Evolutionary conservation across 352 stramenopile genomes (phyloP).

Genomic region (Pythium sp.): DNA sequence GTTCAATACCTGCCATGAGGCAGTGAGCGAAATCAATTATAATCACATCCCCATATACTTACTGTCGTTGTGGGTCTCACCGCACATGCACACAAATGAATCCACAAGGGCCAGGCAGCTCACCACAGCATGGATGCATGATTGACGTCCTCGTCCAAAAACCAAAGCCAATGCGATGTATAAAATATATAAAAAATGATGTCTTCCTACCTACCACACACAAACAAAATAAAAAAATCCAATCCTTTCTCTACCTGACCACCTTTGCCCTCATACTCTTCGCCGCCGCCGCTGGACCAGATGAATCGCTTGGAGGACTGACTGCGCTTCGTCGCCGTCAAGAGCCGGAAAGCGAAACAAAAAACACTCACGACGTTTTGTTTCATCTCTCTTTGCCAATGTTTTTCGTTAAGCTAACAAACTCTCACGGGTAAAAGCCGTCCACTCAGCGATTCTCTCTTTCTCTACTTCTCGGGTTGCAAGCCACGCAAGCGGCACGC

Average conservation of each 20-base stretch:
- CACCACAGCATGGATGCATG: background rate
- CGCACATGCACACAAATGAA: background rate
- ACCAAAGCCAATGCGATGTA: background rate
- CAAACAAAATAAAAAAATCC: background rate
- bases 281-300: background rate
- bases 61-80: too few species aligned
- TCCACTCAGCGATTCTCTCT: constrained; percentile 48
- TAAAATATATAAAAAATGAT: background rate
- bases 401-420: constrained; percentile 53
- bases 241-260: background rate
- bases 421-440: constrained; percentile 33
- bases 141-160: background rate
- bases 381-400: constrained; percentile 52
- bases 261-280: background rate
- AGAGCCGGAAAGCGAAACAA: constrained; percentile 3
- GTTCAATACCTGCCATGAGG: background rate
- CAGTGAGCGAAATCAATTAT: background rate
- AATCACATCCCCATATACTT: too few species aligned
- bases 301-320: background rate
- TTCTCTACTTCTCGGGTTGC: constrained; percentile 33
- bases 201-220: background rate
- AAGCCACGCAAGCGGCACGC: constrained; percentile 1
- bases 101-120: background rate
- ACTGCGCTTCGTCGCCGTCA: background rate
- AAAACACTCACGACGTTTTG: constrained; percentile 17